Evolutionary conservation across 2,329 filamentous ascomycete species (phyloP).

Genomic region (Stagonosporopsis vannaccii): DNA sequence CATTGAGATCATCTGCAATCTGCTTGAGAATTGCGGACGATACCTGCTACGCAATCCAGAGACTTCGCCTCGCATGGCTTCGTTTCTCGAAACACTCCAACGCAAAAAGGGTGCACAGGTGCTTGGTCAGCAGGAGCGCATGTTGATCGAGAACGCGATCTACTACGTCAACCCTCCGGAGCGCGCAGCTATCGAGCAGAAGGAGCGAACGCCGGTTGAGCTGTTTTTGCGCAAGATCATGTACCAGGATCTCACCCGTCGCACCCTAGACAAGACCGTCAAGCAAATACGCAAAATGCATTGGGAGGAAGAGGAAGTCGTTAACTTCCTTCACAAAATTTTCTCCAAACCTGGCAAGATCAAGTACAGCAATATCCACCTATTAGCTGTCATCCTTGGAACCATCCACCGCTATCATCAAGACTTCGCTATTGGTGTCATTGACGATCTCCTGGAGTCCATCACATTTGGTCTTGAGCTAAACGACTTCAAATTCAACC

Average conservation of each 20-base stretch:
- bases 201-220: slow-evolving; percentile 92
- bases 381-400: slow-evolving; percentile 87
- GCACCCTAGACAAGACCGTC: slow-evolving; percentile 90
- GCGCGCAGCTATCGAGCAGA: slow-evolving; percentile 92
- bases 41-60: slow-evolving; percentile 93
- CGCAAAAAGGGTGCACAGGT: slow-evolving; percentile 96
- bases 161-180: slow-evolving; percentile 98
- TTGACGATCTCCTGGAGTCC: slow-evolving; percentile 90
- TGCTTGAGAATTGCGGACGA: slow-evolving; percentile 94
- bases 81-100: slow-evolving; percentile 92
- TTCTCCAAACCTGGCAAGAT: slow-evolving; percentile 97
- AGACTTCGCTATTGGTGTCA: slow-evolving; percentile 86
- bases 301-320: slow-evolving; percentile 93
- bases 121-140: slow-evolving; percentile 92
- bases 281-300: slow-evolving; percentile 95
- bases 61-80: slow-evolving; percentile 89
- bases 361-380: slow-evolving; percentile 95
- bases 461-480: slow-evolving; percentile 88
- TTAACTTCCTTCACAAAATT: slow-evolving; percentile 81
- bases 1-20: slow-evolving; percentile 96
- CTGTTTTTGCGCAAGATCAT: slow-evolving; percentile 91
- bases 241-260: slow-evolving; percentile 92
- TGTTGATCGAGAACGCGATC: slow-evolving; percentile 97
- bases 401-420: slow-evolving; percentile 92
- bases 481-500: slow-evolving; percentile 97